Percentiles rank a stretch among this genome's conserved stretches.
These are phyloP conservation scores for Claviceps quebecensis DNA, from an alignment of 2,329 filamentous ascomycete genomes.

Conservation along the genomic window DNA sequence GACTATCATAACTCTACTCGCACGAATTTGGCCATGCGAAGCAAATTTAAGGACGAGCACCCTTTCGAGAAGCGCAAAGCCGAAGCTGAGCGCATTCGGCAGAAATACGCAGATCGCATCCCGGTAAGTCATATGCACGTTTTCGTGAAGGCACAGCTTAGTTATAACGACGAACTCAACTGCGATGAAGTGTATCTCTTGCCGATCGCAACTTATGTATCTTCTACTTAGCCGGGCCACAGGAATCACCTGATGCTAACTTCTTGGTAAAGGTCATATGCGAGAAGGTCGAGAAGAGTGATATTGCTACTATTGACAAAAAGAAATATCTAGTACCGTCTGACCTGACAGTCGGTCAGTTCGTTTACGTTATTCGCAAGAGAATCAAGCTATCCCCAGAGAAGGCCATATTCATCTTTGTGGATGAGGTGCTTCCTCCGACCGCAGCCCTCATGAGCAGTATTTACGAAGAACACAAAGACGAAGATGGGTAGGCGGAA, in stretches of 20 bases:
- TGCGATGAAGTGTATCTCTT: neutral
- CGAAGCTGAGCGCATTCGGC: slow-evolving; percentile 95
- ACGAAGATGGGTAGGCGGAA: slow-evolving; percentile 48
- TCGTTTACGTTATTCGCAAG: slow-evolving; percentile 99
- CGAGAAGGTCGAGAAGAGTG: slow-evolving; percentile 98
- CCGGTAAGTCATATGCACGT: slow-evolving; percentile 51
- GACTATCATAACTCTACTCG: neutral
- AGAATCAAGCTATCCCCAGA: slow-evolving; percentile 98
- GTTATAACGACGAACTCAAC: neutral
- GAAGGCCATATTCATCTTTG: slow-evolving; percentile 99
- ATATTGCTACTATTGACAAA: slow-evolving; percentile 99
- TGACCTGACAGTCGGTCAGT: slow-evolving; percentile 96
- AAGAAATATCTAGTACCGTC: slow-evolving; percentile 99
- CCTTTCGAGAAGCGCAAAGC: slow-evolving; percentile 99
- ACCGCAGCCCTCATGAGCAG: slow-evolving; percentile 97
- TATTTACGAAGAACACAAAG: slow-evolving; percentile 99
- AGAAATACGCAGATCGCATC: slow-evolving; percentile 98
- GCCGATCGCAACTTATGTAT: neutral
- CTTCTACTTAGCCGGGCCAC: neutral
- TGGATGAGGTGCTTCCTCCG: slow-evolving; percentile 92
- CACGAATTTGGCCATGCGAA: slow-evolving; percentile 60
- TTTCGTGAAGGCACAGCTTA: neutral
- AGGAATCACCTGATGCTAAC: neutral
- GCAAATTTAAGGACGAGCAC: slow-evolving; percentile 99
- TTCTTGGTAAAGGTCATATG: slow-evolving; percentile 66